Conservation (phyloP, 345 rosid genomes). For the Rhodamnia rubescens region DNA sequence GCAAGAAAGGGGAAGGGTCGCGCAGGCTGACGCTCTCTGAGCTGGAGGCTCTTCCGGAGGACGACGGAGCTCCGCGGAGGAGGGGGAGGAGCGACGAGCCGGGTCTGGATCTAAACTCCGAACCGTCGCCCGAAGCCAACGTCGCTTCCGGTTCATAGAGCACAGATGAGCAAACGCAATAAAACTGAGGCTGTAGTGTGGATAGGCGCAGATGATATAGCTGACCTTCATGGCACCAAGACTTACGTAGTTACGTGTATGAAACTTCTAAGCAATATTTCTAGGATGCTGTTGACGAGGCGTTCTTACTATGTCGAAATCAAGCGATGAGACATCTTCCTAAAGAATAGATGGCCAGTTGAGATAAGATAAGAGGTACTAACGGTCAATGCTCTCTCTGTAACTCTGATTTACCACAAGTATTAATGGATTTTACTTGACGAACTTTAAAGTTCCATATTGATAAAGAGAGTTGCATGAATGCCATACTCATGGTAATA, state of each 20-base stretch:
- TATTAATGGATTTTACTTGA: background rate
- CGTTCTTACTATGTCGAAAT: background rate
- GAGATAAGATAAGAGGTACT: too few relatives aligned
- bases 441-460: background rate
- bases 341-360: background rate
- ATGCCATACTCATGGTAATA: background rate
- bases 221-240: background rate
- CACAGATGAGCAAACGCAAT: background rate
- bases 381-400: background rate
- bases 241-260: background rate
- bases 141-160: background rate
- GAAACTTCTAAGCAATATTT: background rate
- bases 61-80: background rate
- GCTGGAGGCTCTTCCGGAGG: background rate
- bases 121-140: background rate
- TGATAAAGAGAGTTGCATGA: background rate
- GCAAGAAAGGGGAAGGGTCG: background rate
- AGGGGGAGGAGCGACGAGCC: background rate
- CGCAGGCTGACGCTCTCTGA: background rate
- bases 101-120: background rate
- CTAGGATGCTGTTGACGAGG: background rate
- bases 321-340: background rate
- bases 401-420: background rate
- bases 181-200: background rate
- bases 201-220: background rate